Evolutionary conservation across 2,329 filamentous ascomycete species (phyloP).

Genomic region (Blastomyces parvus): DNA sequence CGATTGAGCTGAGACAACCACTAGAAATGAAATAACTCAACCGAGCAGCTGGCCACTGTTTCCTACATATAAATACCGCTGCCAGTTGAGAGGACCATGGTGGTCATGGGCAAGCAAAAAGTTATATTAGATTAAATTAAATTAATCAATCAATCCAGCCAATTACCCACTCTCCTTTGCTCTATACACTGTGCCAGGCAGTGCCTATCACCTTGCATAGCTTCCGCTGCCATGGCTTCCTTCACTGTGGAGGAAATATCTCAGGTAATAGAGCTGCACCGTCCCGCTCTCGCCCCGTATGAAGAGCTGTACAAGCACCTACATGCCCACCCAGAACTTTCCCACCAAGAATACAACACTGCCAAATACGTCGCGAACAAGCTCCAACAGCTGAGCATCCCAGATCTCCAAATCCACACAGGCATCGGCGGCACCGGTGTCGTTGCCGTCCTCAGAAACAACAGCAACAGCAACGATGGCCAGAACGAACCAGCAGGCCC

Average conservation of each 20-base stretch:
- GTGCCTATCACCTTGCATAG: background rate
- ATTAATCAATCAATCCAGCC: background rate
- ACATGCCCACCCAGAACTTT: conserved; percentile 52
- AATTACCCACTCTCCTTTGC: background rate
- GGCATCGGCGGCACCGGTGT: conserved; percentile 41
- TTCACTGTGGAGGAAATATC: conserved; percentile 10
- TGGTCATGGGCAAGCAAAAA: background rate
- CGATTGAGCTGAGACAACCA: background rate
- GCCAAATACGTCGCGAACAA: conserved; percentile 37
- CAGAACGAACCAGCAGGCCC: conserved; percentile 25
- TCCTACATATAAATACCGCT: background rate
- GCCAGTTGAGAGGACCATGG: background rate
- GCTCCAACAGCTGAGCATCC: conserved; percentile 18
- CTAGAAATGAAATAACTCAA: background rate
- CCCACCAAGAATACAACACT: conserved; percentile 46
- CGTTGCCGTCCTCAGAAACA: conserved; percentile 30
- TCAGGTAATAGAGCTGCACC: conserved; percentile 3
- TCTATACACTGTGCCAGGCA: background rate
- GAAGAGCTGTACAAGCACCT: conserved; percentile 51
- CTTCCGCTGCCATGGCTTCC: conserved; percentile 1
- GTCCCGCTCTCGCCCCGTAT: conserved; percentile 35
- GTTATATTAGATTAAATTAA: background rate
- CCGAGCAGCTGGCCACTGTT: background rate
- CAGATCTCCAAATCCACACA: conserved; percentile 31
- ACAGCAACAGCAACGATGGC: background rate